Evolutionary conservation across 441 rosid species (phyloP).

Genomic region (Arabidopsis lyrata): DNA sequence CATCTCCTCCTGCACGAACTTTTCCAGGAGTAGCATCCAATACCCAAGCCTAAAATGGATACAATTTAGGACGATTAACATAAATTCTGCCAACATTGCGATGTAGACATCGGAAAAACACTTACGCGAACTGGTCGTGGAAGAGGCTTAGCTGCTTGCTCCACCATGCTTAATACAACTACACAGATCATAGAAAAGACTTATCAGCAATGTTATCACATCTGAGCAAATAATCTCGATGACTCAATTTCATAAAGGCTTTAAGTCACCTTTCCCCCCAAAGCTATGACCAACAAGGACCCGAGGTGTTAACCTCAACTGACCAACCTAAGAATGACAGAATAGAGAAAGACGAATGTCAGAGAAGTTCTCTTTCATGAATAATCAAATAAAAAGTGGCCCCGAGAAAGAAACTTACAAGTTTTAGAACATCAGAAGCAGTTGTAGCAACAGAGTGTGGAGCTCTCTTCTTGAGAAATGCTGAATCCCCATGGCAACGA

Average conservation of each 20-base stretch:
- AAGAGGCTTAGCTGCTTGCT: constrained; percentile 98
- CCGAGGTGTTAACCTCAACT: constrained; percentile 84
- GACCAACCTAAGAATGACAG: constrained; percentile 58
- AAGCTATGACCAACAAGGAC: constrained; percentile 95
- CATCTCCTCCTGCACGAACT: constrained; percentile 85
- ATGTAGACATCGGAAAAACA: constrained; percentile 1
- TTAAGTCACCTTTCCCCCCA: constrained; percentile 88
- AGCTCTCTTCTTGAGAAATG: constrained; percentile 70
- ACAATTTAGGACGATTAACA: neutral
- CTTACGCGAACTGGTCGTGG: constrained; percentile 91
- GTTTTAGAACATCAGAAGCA: constrained; percentile 88
- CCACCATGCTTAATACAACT: constrained; percentile 97
- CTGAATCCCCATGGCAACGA: constrained; percentile 96
- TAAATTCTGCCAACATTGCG: neutral
- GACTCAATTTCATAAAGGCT: neutral
- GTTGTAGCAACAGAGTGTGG: constrained; percentile 88
- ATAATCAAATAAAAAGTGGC: constrained; percentile 3
- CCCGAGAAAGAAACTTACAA: constrained; percentile 54
- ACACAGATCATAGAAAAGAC: constrained; percentile 46
- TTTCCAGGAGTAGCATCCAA: constrained; percentile 98
- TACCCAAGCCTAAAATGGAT: constrained; percentile 77
- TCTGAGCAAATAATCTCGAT: constrained; percentile 19
- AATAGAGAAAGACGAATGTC: neutral
- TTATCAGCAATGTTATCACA: constrained; percentile 33
- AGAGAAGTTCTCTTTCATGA: constrained; percentile 15